A percentile compares a stretch with the other conserved stretches of the same genome.
Evolutionary conservation across 2,329 filamentous ascomycete genomes (phyloP).

Genomic region (Pseudogymnoascus sp.): DNA sequence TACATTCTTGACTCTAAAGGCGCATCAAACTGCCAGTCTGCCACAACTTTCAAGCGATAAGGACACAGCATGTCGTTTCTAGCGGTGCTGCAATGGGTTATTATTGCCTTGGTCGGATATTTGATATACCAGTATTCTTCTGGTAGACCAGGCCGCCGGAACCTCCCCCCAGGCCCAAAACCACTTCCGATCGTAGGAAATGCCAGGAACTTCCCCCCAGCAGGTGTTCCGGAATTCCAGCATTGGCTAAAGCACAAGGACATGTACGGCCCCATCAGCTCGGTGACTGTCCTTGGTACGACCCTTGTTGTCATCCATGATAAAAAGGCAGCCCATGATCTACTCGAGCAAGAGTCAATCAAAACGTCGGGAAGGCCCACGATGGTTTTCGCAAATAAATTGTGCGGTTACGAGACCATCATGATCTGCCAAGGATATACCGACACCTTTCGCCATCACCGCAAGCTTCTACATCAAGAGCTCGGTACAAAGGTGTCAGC

Average conservation of each 20-base stretch:
- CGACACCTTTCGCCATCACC: constrained; percentile 19
- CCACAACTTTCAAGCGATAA: background rate
- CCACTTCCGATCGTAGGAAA: constrained; percentile 44
- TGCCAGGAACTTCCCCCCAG: constrained; percentile 39
- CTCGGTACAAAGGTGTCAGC: constrained; percentile 26
- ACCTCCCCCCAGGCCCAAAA: constrained; percentile 44
- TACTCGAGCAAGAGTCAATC: constrained; percentile 26
- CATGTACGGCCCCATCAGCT: constrained; percentile 34
- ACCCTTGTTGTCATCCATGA: constrained; percentile 34
- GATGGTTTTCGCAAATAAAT: constrained; percentile 23
- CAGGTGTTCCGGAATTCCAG: constrained; percentile 32
- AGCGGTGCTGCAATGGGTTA: background rate
- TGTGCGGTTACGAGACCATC: constrained; percentile 26
- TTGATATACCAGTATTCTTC: background rate
- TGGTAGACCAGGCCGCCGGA: background rate
- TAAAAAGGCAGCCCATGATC: constrained; percentile 26
- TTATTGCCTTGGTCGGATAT: background rate
- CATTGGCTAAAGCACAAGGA: constrained; percentile 40
- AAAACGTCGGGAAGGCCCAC: constrained; percentile 30
- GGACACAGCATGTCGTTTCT: background rate
- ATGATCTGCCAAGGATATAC: constrained; percentile 23
- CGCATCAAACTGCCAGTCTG: background rate
- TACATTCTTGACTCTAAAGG: background rate
- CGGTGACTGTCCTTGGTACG: constrained; percentile 31
- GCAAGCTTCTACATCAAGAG: constrained; percentile 26